Evolutionary conservation across 768 basidiomycete genomes (phyloP).

Genomic region (Gloeostereum incarnatum): DNA sequence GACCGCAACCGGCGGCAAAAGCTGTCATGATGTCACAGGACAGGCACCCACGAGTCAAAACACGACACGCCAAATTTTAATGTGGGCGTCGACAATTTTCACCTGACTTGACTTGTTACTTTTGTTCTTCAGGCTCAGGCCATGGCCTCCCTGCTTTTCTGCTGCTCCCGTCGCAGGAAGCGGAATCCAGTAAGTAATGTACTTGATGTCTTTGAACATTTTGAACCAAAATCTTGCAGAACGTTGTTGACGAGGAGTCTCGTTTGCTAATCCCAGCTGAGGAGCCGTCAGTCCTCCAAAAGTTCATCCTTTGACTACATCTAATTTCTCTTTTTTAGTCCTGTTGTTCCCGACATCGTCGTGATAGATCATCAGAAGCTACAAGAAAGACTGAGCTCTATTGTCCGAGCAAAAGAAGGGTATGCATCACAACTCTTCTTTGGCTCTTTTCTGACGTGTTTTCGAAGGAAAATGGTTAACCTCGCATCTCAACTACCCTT

Average conservation of each 20-base stretch:
- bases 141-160: no score
- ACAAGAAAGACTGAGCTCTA: conserved; percentile 39
- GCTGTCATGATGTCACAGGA: no score
- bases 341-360: conserved; percentile 5
- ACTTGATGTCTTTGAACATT: no score
- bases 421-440: conserved; percentile 16
- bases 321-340: conserved; percentile 1
- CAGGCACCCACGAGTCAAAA: no score
- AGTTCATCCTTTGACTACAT: background rate
- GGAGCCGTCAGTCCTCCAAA: background rate
- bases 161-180: no score
- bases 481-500: conserved; percentile 47
- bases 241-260: conserved; percentile 1
- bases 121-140: no score
- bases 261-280: conserved; percentile 1
- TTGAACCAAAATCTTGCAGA: no score
- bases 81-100: no score
- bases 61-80: no score
- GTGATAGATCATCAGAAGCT: conserved; percentile 36
- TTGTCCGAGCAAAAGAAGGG: conserved; percentile 54
- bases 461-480: conserved; percentile 53
- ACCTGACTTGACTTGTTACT: no score
- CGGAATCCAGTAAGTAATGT: no score
- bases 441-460: conserved; percentile 4
- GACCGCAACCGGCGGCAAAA: no score